Evolutionary conservation across 352 stramenopile genomes (phyloP).

Genomic region (Phytophthora ramorum): DNA sequence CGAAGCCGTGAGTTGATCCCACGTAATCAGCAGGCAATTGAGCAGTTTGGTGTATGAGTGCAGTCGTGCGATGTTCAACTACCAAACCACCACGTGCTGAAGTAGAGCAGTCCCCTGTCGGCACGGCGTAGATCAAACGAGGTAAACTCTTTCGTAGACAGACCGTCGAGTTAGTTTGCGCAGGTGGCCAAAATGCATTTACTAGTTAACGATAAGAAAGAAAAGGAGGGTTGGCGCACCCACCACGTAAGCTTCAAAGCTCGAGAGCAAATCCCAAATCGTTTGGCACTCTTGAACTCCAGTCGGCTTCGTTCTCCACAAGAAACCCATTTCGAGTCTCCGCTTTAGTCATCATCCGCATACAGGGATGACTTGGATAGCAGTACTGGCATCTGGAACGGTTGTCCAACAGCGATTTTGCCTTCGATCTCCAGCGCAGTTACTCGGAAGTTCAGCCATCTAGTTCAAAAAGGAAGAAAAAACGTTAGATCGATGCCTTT

Average conservation of each 20-base stretch:
- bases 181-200: neutral
- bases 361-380: conserved; percentile 90
- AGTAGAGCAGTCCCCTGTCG: no score
- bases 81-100: no score
- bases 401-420: conserved; percentile 79
- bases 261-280: conserved; percentile 10
- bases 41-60: no score
- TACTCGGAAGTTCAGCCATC: conserved; percentile 88
- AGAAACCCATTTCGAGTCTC: conserved; percentile 3
- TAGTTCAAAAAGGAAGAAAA: conserved; percentile 31
- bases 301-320: neutral
- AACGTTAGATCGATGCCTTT: conserved; percentile 14
- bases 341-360: conserved; percentile 79
- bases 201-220: conserved; percentile 18
- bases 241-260: neutral
- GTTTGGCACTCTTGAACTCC: neutral
- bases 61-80: no score
- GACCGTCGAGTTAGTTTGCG: neutral
- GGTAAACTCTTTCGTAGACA: neutral
- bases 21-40: no score
- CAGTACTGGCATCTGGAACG: conserved; percentile 86
- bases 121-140: neutral
- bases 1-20: no score
- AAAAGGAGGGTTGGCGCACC: conserved; percentile 15
- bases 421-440: conserved; percentile 87